Conservation (phyloP, 345 rosid genomes). For the Linum trigynum region DNA sequence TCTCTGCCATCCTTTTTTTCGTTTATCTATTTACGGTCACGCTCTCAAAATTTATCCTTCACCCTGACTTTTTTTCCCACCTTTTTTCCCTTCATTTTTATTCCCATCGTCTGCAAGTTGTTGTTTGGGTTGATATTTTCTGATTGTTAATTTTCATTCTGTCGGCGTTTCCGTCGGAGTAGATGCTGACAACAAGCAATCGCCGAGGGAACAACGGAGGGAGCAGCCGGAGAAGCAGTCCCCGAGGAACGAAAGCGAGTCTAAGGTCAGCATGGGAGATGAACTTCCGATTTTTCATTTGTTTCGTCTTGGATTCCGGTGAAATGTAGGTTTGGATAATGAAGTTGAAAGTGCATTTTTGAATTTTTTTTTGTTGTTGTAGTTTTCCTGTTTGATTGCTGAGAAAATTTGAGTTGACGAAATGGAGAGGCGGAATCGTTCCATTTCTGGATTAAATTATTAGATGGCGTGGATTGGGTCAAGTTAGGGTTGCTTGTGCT, state of each 20-base stretch:
- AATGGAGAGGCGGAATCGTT: background rate
- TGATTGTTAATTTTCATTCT: background rate
- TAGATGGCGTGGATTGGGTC: conserved; percentile 6
- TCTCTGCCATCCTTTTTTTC: conserved; percentile 5
- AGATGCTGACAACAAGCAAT: conserved; percentile 52
- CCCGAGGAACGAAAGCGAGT: conserved; percentile 26
- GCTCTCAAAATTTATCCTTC: background rate
- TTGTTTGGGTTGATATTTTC: background rate
- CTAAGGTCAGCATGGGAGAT: conserved; percentile 33
- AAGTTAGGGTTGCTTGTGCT: background rate
- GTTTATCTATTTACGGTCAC: conserved; percentile 1
- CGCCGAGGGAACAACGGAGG: conserved; percentile 16
- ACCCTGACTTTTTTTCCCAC: background rate
- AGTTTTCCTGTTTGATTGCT: conserved; percentile 14
- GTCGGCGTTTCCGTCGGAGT: conserved; percentile 16
- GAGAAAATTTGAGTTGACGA: conserved; percentile 6
- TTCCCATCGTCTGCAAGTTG: background rate
- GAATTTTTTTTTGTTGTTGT: background rate
- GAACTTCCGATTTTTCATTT: background rate
- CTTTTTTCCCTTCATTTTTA: conserved; percentile 11
- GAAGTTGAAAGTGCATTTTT: background rate
- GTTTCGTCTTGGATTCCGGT: background rate
- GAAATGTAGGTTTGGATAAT: background rate
- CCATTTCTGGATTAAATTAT: background rate
- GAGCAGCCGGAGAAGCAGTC: conserved; percentile 13